A percentile compares a stretch with the other conserved stretches of the same genome.
phyloP scores from a whole-genome alignment of 2,329 filamentous ascomycete genomes.

The Orbilia ellipsospora region DNA sequence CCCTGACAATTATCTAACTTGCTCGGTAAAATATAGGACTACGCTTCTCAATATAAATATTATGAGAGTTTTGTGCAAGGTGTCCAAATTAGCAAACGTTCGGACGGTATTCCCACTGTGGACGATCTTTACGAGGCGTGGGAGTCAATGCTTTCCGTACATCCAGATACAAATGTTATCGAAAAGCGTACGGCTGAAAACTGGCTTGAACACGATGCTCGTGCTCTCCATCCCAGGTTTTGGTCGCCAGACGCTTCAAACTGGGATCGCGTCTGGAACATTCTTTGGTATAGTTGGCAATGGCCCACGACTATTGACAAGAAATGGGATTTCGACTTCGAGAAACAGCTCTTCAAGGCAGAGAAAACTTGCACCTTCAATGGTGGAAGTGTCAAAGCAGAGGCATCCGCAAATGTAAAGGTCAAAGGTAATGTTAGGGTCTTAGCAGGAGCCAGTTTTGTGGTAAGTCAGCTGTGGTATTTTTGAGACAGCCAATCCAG shows the following conservation, averaged over 20 bases:
- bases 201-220: constrained; percentile 38
- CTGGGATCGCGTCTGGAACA: constrained; percentile 29
- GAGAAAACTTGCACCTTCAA: constrained; percentile 48
- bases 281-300: constrained; percentile 20
- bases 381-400: constrained; percentile 40
- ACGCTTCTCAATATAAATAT: constrained; percentile 38
- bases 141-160: constrained; percentile 34
- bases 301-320: constrained; percentile 13
- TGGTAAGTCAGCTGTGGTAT: constrained; percentile 21
- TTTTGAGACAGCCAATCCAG: constrained; percentile 2
- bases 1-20: constrained; percentile 15
- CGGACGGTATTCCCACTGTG: constrained; percentile 24
- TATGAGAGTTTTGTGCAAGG: constrained; percentile 29
- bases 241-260: constrained; percentile 10
- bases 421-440: constrained; percentile 33
- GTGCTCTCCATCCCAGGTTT: constrained; percentile 41
- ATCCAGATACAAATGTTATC: constrained; percentile 37
- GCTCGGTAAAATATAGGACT: constrained; percentile 29
- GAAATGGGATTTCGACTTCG: constrained; percentile 39
- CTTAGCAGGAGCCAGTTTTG: constrained; percentile 39
- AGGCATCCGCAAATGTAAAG: constrained; percentile 26
- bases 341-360: constrained; percentile 33
- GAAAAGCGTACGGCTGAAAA: constrained; percentile 42
- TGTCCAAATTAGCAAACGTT: constrained; percentile 22
- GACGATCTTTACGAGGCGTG: constrained; percentile 36